Base-by-base conservation (phyloP, 768 basidiomycete species). In the Phanerochaete carnosa region DNA sequence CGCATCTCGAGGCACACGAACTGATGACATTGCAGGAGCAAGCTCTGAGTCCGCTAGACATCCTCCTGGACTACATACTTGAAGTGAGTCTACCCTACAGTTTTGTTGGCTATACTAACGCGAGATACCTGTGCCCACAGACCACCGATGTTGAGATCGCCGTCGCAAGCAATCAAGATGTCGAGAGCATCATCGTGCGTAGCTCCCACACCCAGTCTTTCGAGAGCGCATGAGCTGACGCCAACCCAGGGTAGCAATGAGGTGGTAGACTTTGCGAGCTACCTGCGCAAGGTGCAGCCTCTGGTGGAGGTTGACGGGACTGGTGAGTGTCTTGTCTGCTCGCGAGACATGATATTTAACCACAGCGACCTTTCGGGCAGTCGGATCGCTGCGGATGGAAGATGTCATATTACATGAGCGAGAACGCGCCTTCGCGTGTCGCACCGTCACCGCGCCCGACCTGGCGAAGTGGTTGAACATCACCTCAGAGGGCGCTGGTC, bases 61-160 rank as follows among this genome's bases (percentile, higher is more conserved):
- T 29, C 23, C 35, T 68, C 0, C 61, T 70, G 0, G 63, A 70
- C 39, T 70, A 70, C 32, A 68, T 70, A 12, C 43, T 70, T 25
- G 45, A 61, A 9, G 65, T 64, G 47, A 7, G 16, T 8, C 16
- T 9, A 19, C 39, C 39, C 39, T 4, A 19, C 11, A 43, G 11
- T 43, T 19, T 19, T 43, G 6, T 6, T 35, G 33, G 6, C 33
- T 35, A 35, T 19, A 9, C 3, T n/a, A 22, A 19, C 39, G 1
- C 16, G 32, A 37, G 13, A 1, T 11, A 45, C 32, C 45, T 43
- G 11, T 4, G 4, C 8, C 4, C 19, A 11, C 16, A 64, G 22
- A 23, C 26, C 46, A 55, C 65, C 1, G 54, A 63, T n/a, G 64
- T 52, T 1, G 55, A 65, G 8, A 45, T 60, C 33, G 69, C 69